Evolutionary conservation across 2,329 filamentous ascomycete species (phyloP).

Genomic region (Botryosphaeria dothidea): DNA sequence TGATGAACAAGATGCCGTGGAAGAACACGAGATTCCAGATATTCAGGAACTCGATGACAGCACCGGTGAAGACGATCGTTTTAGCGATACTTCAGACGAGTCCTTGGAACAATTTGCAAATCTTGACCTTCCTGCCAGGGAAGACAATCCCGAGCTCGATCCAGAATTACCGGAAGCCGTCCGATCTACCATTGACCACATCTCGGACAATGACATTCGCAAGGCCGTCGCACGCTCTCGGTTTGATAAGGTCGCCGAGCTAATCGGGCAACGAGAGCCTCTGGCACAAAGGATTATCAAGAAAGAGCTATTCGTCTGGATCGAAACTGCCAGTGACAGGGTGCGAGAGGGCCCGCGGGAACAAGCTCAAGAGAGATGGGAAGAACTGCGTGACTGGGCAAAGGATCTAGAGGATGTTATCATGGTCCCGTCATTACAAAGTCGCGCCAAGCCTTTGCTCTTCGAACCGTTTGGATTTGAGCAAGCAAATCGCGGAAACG

Average conservation of each 20-base stretch:
- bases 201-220: conserved; percentile 1
- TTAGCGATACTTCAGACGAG: conserved; percentile 4
- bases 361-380: neutral
- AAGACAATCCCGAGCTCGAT: neutral
- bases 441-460: neutral
- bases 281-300: conserved; percentile 1
- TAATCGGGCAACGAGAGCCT: conserved; percentile 5
- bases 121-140: neutral
- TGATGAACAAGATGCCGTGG: conserved; percentile 25
- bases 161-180: neutral
- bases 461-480: conserved; percentile 2
- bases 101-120: neutral
- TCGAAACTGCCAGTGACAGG: neutral
- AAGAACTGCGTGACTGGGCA: conserved; percentile 5
- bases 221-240: neutral
- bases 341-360: neutral
- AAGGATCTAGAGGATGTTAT: neutral
- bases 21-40: conserved; percentile 22
- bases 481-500: neutral
- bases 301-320: conserved; percentile 8
- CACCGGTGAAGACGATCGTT: neutral
- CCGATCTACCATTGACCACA: neutral
- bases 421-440: neutral
- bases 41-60: conserved; percentile 17
- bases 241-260: neutral